These are phyloP conservation scores for Excoecaria cochinchinensis DNA, from an alignment of 345 rosid genomes.

Conservation along the genomic window DNA sequence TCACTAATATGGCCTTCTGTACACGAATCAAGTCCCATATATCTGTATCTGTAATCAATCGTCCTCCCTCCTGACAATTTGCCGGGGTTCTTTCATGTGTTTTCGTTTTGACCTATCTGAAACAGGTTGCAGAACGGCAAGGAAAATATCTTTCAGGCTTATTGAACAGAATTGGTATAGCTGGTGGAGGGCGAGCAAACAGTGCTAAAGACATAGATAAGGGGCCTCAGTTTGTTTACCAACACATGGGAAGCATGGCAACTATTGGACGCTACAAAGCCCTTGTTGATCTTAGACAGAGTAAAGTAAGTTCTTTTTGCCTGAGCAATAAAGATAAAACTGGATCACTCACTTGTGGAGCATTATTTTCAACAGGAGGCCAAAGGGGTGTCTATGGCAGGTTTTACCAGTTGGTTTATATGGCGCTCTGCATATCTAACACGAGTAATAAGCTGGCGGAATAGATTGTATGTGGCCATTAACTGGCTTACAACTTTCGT, in stretches of 20 bases:
- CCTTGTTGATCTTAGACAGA: slow-evolving; percentile 85
- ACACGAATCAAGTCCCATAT: neutral
- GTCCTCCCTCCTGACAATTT: neutral
- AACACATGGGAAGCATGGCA: slow-evolving; percentile 97
- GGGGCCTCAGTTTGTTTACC: slow-evolving; percentile 80
- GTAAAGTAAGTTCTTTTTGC: slow-evolving; percentile 57
- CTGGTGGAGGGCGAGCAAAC: slow-evolving; percentile 75
- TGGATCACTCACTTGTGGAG: neutral
- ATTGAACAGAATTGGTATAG: slow-evolving; percentile 61
- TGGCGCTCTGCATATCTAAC: slow-evolving; percentile 99
- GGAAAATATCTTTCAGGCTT: slow-evolving; percentile 70
- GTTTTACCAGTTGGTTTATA: slow-evolving; percentile 81
- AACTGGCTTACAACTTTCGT: slow-evolving; percentile 88
- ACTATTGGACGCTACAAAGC: slow-evolving; percentile 90
- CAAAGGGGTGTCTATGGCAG: slow-evolving; percentile 72
- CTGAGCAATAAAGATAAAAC: slow-evolving; percentile 8
- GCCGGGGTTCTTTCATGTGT: neutral
- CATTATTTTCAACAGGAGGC: slow-evolving; percentile 49
- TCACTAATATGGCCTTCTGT: neutral
- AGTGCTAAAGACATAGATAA: slow-evolving; percentile 50
- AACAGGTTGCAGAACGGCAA: slow-evolving; percentile 93
- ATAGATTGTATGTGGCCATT: slow-evolving; percentile 80
- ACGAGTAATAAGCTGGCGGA: slow-evolving; percentile 93
- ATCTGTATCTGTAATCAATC: neutral
- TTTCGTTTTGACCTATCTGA: slow-evolving; percentile 5